Evolutionary conservation across 805 yeast species (phyloP).

Genomic region (Candida adriatica): DNA sequence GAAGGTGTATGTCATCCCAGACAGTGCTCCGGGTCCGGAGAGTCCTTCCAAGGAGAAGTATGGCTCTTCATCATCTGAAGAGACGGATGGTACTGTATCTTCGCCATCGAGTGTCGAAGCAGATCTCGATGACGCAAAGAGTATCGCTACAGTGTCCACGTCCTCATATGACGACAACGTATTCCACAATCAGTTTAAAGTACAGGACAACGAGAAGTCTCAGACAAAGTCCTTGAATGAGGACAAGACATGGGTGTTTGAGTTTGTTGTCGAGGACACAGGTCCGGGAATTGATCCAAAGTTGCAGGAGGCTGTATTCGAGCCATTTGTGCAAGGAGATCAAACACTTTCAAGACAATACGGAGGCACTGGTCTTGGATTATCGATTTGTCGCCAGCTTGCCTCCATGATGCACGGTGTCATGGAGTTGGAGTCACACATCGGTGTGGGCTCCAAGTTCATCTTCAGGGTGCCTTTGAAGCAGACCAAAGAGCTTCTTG

Average conservation of each 20-base stretch:
- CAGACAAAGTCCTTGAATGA: slow-evolving; percentile 20
- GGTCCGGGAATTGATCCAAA: slow-evolving; percentile 92
- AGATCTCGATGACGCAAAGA: slow-evolving; percentile 11
- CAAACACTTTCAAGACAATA: slow-evolving; percentile 84
- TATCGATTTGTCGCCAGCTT: slow-evolving; percentile 82
- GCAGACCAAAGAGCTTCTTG: slow-evolving; percentile 37
- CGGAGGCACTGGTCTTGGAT: slow-evolving; percentile 95
- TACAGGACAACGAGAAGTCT: slow-evolving; percentile 9
- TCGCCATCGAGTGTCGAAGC: slow-evolving; percentile 9
- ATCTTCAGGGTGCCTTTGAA: slow-evolving; percentile 71
- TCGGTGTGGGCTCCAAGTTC: slow-evolving; percentile 82
- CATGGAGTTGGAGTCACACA: slow-evolving; percentile 60
- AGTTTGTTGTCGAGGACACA: slow-evolving; percentile 76
- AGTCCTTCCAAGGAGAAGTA: slow-evolving; percentile 1
- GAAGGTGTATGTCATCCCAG: slow-evolving; percentile 37
- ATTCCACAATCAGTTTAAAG: slow-evolving; percentile 35
- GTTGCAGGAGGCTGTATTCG: slow-evolving; percentile 79
- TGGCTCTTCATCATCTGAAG: slow-evolving; percentile 6
- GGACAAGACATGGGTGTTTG: slow-evolving; percentile 34
- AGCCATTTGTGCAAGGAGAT: slow-evolving; percentile 96
- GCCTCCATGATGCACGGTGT: slow-evolving; percentile 90
- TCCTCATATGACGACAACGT: slow-evolving; percentile 37
- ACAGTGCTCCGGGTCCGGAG: slow-evolving; percentile 1
- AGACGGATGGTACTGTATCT: slow-evolving; percentile 8
- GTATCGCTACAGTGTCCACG: slow-evolving; percentile 21